phyloP scores from a whole-genome alignment of 306 rosid genomes.

The Vigna angularis region DNA sequence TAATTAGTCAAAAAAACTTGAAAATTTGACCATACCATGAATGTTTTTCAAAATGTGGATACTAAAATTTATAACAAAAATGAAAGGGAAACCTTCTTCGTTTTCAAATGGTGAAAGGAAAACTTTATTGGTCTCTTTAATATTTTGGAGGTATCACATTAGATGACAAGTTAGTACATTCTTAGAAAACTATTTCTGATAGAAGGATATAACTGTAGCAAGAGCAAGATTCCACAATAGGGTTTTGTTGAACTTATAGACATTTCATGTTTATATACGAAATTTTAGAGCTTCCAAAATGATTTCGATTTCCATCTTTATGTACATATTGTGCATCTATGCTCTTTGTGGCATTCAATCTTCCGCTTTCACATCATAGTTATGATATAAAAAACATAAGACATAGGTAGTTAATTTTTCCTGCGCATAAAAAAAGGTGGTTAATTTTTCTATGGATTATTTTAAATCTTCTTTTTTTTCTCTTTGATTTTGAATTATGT shows the following conservation, averaged over 20 bases:
- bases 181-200: conserved; percentile 14
- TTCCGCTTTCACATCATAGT: background rate
- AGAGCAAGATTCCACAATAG: no score
- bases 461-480: no score
- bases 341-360: conserved; percentile 36
- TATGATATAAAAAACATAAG: background rate
- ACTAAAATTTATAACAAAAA: no score
- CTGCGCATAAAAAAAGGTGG: no score
- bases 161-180: background rate
- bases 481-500: no score
- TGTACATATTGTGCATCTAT: background rate
- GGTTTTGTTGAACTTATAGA: no score
- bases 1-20: no score
- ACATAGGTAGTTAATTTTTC: no score
- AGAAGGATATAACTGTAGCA: no score
- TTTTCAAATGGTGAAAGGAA: conserved; percentile 37
- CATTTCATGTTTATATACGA: no score
- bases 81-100: background rate
- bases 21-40: no score
- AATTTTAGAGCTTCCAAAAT: conserved; percentile 19
- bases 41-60: no score
- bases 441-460: background rate
- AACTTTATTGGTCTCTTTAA: conserved; percentile 16
- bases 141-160: background rate
- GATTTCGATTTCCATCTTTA: conserved; percentile 34